Conservation (phyloP, 192 early-diverging fungal genomes). For the Coemansia sp. region DNA sequence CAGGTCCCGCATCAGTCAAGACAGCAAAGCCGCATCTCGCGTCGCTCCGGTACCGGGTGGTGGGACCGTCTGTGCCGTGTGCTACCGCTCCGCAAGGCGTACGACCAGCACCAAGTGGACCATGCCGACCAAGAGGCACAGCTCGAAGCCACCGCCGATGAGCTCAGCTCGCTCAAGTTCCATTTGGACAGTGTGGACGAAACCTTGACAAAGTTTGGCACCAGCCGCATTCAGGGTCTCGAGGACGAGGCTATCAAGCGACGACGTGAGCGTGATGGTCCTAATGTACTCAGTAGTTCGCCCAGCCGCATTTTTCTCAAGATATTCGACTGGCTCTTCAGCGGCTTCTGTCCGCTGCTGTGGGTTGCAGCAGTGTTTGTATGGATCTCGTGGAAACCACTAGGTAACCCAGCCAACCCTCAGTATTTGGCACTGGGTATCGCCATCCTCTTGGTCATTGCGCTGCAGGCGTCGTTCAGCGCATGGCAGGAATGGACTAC, state of each 20-base stretch:
- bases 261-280: conserved; percentile 7
- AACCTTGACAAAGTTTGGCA: conserved; percentile 8
- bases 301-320: background rate
- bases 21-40: background rate
- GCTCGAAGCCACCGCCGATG: background rate
- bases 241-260: conserved; percentile 4
- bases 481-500: conserved; percentile 64
- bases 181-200: conserved; percentile 2
- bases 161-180: background rate
- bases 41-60: background rate
- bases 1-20: background rate
- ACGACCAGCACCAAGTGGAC: conserved; percentile 1
- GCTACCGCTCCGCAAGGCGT: background rate
- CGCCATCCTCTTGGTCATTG: conserved; percentile 55
- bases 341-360: conserved; percentile 62
- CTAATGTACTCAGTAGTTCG: conserved; percentile 3
- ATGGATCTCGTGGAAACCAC: conserved; percentile 57
- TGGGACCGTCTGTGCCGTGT: background rate
- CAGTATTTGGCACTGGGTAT: conserved; percentile 46
- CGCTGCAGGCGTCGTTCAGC: conserved; percentile 60
- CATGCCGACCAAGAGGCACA: too few relatives aligned
- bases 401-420: conserved; percentile 21
- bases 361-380: conserved; percentile 62
- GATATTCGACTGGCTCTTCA: conserved; percentile 56
- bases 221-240: conserved; percentile 12